These are phyloP conservation scores for Trypanosoma cruzi DNA, from an alignment of 208 protist genomes.

Conservation along the genomic window DNA sequence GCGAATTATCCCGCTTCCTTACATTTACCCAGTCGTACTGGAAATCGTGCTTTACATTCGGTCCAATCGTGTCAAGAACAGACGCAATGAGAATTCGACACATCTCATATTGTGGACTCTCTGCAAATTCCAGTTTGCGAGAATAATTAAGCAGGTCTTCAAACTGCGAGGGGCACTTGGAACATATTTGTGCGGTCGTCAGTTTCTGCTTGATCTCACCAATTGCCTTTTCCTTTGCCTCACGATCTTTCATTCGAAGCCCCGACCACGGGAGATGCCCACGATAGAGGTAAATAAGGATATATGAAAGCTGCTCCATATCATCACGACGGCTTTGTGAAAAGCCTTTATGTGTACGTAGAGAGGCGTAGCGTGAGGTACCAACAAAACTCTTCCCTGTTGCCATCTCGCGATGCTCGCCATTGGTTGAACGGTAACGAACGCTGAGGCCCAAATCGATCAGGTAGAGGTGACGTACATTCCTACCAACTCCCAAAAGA, in stretches of 20 bases:
- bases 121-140: conserved; percentile 63
- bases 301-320: conserved; percentile 91
- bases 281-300: conserved; percentile 96
- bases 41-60: conserved; percentile 23
- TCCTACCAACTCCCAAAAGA: conserved; percentile 94
- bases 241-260: conserved; percentile 80
- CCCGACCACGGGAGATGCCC: conserved; percentile 96
- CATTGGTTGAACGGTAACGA: conserved; percentile 62
- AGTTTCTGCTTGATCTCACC: conserved; percentile 60
- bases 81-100: conserved; percentile 56
- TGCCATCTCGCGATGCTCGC: conserved; percentile 59
- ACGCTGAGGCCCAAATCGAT: conserved; percentile 96
- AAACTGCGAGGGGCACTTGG: conserved; percentile 70
- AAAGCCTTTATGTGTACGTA: conserved; percentile 96
- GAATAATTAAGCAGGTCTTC: conserved; percentile 69
- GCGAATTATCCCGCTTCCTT: neutral
- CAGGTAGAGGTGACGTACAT: conserved; percentile 80
- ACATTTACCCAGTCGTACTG: conserved; percentile 9
- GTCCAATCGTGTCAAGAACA: conserved; percentile 29
- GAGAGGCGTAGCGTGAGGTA: conserved; percentile 96
- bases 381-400: conserved; percentile 95
- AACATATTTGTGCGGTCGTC: conserved; percentile 58
- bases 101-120: conserved; percentile 85
- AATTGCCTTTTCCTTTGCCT: conserved; percentile 72
- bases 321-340: conserved; percentile 91